Evolutionary conservation across 2,329 filamentous ascomycete genomes (phyloP).

Genomic region (Botrytis fabae): DNA sequence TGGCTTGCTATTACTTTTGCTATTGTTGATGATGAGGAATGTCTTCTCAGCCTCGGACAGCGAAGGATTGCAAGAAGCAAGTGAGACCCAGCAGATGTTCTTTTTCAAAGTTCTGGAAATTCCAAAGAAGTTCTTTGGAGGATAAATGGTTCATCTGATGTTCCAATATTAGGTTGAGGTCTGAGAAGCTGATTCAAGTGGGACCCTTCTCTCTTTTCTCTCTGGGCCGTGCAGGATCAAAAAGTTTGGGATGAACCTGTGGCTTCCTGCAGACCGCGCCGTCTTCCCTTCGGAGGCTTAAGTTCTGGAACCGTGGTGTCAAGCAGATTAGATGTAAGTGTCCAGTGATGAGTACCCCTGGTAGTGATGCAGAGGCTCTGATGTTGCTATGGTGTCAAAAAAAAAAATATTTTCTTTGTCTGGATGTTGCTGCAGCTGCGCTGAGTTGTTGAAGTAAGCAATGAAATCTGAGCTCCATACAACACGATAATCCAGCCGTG

Average conservation of each 20-base stretch:
- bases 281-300: slow-evolving; percentile 31
- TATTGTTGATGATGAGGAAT: slow-evolving; percentile 12
- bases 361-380: slow-evolving; percentile 31
- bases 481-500: slow-evolving; percentile 25
- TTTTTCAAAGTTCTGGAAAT: slow-evolving; percentile 37
- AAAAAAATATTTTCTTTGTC: slow-evolving; percentile 19
- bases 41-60: slow-evolving; percentile 19
- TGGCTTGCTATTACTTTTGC: slow-evolving; percentile 4
- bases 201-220: slow-evolving; percentile 39
- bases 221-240: slow-evolving; percentile 33
- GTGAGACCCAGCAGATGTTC: slow-evolving; percentile 31
- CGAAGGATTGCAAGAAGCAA: slow-evolving; percentile 26
- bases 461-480: slow-evolving; percentile 16
- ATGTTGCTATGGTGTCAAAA: slow-evolving; percentile 28
- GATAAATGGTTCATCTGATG: slow-evolving; percentile 35
- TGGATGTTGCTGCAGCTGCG: slow-evolving; percentile 10
- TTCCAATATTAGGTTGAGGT: slow-evolving; percentile 32
- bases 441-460: slow-evolving; percentile 27
- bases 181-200: slow-evolving; percentile 35
- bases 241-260: slow-evolving; percentile 43
- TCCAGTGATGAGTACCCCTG: slow-evolving; percentile 36
- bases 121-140: slow-evolving; percentile 34
- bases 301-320: slow-evolving; percentile 38
- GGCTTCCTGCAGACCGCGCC: slow-evolving; percentile 38
- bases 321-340: slow-evolving; percentile 34